Evolutionary conservation across 139 green algal species (phyloP), one percentile per base, ranked within the genome.

Genomic region (Auxenochlorella protothecoides): DNA sequence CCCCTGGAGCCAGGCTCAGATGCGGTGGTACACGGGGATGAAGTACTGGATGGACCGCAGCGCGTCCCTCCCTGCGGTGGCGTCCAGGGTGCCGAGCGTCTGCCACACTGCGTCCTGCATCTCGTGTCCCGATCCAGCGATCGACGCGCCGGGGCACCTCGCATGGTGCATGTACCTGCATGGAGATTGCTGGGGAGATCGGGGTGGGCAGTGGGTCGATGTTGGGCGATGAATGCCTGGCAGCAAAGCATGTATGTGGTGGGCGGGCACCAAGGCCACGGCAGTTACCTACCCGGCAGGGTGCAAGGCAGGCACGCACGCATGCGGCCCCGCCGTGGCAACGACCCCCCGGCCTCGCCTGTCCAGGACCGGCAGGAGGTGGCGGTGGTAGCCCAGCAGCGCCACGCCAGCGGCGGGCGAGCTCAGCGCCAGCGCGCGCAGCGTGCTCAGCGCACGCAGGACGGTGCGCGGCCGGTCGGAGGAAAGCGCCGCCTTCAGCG

Each of bases 321-420:
- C 27, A 44, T 44, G 27, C 27, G 27, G 27, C 27, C 27, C 27
- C 27, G 27, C 27, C 27, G 27, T 44, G 27, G 27, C 27, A 44
- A 44, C 27, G 27, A 44, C 27, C 27, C 27, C 27, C 27, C 27
- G 27, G 4, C 5, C 67, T 53, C 72, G 76, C 76, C 59, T 85
- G 85, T 92, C 92, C 68, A 95, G 84, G 66, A 93, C 88, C 62
- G 91, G 91, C 65, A 96, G 80, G 65, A 96, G 85, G 75, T 93
- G 85, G 55, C 88, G 85, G 78, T 93, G 93, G 84, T 96, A 96
- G 57, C 89, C 89, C 74, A 95, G 85, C 52, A 96, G 85, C 59
- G 89, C 87, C 75, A 91, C 85, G 44, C 90, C 90, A 3, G 93
- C 81, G 60, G 91, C 85, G 6, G 82, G 84, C 64, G 78, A 84